phyloP scores from a whole-genome alignment of 2,329 filamentous ascomycete species.

The Trichophyton schoenleinii region DNA sequence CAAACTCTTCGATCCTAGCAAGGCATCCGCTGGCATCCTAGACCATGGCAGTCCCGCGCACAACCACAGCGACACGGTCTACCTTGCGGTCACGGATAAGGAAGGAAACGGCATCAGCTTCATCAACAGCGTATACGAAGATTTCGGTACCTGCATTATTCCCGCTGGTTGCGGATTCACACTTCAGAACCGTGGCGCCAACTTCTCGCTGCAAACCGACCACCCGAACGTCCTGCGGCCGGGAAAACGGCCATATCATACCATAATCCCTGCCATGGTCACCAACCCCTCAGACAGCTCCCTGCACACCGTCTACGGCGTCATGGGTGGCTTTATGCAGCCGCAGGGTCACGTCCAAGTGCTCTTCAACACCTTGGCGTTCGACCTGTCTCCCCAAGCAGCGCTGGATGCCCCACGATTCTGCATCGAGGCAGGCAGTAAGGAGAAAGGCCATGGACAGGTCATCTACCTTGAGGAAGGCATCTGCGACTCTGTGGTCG shows the following conservation, averaged over 20 bases:
- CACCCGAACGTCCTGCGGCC: constrained; percentile 75
- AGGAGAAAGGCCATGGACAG: constrained; percentile 43
- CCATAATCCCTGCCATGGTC: constrained; percentile 86
- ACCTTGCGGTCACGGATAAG: constrained; percentile 72
- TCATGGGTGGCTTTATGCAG: constrained; percentile 99
- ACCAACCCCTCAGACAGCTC: constrained; percentile 63
- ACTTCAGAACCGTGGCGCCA: constrained; percentile 82
- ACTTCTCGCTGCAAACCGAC: constrained; percentile 56
- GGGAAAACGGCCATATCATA: constrained; percentile 86
- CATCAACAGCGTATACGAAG: constrained; percentile 89
- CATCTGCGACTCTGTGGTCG: constrained; percentile 54
- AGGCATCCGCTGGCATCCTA: constrained; percentile 38
- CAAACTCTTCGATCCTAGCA: constrained; percentile 47
- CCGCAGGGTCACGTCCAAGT: constrained; percentile 94
- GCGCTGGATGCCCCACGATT: constrained; percentile 85
- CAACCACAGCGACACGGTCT: constrained; percentile 81
- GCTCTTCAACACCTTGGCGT: constrained; percentile 75
- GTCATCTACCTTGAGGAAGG: constrained; percentile 74
- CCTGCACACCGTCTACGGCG: constrained; percentile 77
- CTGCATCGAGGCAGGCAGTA: constrained; percentile 62
- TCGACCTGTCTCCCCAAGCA: constrained; percentile 68
- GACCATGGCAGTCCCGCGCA: constrained; percentile 73
- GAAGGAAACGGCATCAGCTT: constrained; percentile 86
- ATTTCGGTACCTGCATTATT: constrained; percentile 74
- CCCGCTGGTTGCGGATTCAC: constrained; percentile 81